These are phyloP conservation scores for Volvox reticuliferus DNA, from an alignment of 139 green algal species.

Conservation along the genomic window DNA sequence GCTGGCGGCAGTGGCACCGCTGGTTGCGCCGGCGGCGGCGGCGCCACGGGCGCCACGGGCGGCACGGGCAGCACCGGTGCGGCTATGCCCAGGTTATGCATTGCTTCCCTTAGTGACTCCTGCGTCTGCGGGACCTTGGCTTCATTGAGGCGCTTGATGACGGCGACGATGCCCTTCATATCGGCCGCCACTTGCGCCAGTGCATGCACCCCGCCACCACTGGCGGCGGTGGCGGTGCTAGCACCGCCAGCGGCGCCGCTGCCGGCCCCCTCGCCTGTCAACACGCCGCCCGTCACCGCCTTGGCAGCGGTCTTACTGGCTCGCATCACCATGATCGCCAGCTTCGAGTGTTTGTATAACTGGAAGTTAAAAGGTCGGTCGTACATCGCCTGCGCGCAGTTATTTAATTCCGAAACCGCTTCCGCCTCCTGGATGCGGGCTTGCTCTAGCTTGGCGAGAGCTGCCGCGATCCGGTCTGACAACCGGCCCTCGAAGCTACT, in stretches of 20 bases:
- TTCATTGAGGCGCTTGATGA: background rate
- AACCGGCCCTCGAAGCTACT: background rate
- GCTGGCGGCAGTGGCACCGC: background rate
- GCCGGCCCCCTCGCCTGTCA: background rate
- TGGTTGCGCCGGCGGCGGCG: background rate
- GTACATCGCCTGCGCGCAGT: background rate
- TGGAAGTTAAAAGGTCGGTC: background rate
- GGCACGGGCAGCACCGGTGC: background rate
- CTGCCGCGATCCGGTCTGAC: background rate
- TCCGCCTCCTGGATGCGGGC: background rate
- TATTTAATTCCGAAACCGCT: background rate
- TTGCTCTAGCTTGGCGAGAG: background rate
- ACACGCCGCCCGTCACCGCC: background rate
- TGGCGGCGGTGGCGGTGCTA: background rate
- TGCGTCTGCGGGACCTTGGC: background rate
- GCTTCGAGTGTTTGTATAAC: background rate
- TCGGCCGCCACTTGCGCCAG: background rate
- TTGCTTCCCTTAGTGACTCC: background rate
- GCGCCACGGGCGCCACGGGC: background rate
- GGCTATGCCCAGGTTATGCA: background rate
- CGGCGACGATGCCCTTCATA: background rate
- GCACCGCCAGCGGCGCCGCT: background rate
- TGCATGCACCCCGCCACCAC: background rate
- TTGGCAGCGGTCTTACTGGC: background rate
- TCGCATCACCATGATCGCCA: background rate